These are phyloP conservation scores for Annulohypoxylon nitens DNA, from an alignment of 495 filamentous ascomycete species.

Conservation along the genomic window DNA sequence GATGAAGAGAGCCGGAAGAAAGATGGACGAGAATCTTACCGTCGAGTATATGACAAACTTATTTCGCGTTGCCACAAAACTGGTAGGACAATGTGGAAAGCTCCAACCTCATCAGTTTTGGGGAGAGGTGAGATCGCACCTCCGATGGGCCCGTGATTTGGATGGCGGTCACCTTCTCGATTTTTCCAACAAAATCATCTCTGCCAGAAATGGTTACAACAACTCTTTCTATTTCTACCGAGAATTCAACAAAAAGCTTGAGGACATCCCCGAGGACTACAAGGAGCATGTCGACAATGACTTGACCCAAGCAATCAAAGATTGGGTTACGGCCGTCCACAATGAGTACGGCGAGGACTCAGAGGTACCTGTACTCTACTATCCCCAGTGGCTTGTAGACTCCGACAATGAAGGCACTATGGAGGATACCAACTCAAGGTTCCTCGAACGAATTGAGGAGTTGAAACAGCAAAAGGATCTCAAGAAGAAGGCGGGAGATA, in stretches of 20 bases:
- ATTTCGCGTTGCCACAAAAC: not conserved
- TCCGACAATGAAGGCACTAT: not conserved
- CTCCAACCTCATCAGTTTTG: not conserved
- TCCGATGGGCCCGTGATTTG: not conserved
- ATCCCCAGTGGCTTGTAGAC: not conserved
- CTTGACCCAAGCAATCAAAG: not conserved
- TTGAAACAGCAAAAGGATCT: not conserved
- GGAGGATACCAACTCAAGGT: not conserved
- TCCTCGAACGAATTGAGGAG: not conserved
- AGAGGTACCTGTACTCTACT: not conserved
- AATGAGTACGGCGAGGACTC: not conserved
- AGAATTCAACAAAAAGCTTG: not conserved
- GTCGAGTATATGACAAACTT: not conserved
- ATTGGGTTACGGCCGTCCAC: not conserved
- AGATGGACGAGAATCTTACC: not conserved
- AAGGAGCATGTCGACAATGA: not conserved
- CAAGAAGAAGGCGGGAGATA: not conserved
- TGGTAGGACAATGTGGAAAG: not conserved
- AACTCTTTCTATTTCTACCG: not conserved
- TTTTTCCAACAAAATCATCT: not conserved
- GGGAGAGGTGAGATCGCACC: not conserved
- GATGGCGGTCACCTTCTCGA: not conserved
- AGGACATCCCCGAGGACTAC: not conserved
- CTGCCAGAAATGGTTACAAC: not conserved
- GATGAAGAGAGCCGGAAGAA: not conserved